These are phyloP conservation scores for Ophiostoma australiae DNA, from an alignment of 2,329 filamentous ascomycete species.

Conservation along the genomic window DNA sequence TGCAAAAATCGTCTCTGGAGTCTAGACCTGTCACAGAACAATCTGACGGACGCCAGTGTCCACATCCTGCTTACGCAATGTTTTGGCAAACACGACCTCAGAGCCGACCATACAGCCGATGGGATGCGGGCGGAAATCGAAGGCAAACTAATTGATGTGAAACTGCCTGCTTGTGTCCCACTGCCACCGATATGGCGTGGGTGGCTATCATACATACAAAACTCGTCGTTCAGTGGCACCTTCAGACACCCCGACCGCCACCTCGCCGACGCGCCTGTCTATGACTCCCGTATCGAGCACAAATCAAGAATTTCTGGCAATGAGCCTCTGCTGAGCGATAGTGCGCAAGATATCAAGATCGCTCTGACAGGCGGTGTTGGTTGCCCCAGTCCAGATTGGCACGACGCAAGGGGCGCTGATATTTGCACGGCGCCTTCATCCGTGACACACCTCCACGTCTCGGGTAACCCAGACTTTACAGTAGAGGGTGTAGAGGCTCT, in stretches of 20 bases:
- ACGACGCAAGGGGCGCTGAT: slow-evolving; percentile 28
- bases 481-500: slow-evolving; percentile 41
- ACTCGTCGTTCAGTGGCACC: slow-evolving; percentile 43
- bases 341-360: slow-evolving; percentile 33
- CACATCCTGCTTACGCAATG: slow-evolving; percentile 32
- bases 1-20: slow-evolving; percentile 47
- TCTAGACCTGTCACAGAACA: slow-evolving; percentile 51
- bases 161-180: slow-evolving; percentile 23
- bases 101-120: slow-evolving; percentile 14
- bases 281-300: slow-evolving; percentile 28
- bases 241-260: slow-evolving; percentile 47
- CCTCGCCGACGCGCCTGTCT: slow-evolving; percentile 46
- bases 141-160: slow-evolving; percentile 38
- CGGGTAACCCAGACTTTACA: slow-evolving; percentile 44
- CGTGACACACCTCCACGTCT: slow-evolving; percentile 53
- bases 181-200: slow-evolving; percentile 38
- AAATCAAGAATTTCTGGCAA: slow-evolving; percentile 36
- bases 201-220: slow-evolving; percentile 42
- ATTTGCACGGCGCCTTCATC: slow-evolving; percentile 33
- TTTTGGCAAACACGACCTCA: slow-evolving; percentile 22
- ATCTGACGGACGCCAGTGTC: slow-evolving; percentile 45
- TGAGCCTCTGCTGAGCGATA: slow-evolving; percentile 34
- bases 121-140: slow-evolving; percentile 39
- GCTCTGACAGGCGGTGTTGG: slow-evolving; percentile 31
- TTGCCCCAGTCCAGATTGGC: slow-evolving; percentile 22